Evolutionary conservation across 345 rosid genomes (phyloP), one percentile per base, ranked within the genome.

Genomic region (Heritiera fomes): DNA sequence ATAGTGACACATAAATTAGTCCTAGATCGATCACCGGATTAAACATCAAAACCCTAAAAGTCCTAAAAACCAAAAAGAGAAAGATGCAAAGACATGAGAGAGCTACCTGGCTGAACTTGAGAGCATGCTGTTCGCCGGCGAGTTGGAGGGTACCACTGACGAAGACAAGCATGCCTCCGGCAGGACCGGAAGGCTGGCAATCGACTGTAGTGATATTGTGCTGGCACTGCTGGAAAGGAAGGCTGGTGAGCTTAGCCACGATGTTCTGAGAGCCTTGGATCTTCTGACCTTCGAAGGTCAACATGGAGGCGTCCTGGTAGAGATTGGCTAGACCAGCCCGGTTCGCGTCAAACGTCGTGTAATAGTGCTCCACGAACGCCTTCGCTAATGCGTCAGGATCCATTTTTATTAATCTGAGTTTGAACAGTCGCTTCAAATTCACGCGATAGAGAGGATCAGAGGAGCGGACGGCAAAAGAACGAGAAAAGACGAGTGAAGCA

Each of bases 231-330:
- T 91, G 93, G 83, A 96, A 96, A 12, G 99, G 98, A 32, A 96
- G 95, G 76, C 85, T 68, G 4, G 90, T 86, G 73, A 96, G 97
- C 87, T 96, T 96, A 11, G 94, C 83, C 41, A 92, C 97, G 87
- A 96, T 94, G 86, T 80, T 91, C 13, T 75, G 88, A 7, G 90
- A 83, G 45, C 98, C 98, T 81, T 88, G 97, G 82, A 93, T 86
- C 97, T 94, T 91, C 77, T 96, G 97, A 61, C 98, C 99, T 75
- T 96, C 97, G 85, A 96, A 96, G 74, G 98, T 89, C 82, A 94
- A 86, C 99, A 92, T 96, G 0, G 98, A 96, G 6, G 80, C 88
- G 4, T 96, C 97, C 83, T 92, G 97, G 76, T 94, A 94, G 12
- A 96, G 90, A 76, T 84, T 90, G 15, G 83, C 95, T 52, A 96